Evolutionary conservation across 768 basidiomycete species (phyloP).

Genomic region (Psilocybe azurescens): DNA sequence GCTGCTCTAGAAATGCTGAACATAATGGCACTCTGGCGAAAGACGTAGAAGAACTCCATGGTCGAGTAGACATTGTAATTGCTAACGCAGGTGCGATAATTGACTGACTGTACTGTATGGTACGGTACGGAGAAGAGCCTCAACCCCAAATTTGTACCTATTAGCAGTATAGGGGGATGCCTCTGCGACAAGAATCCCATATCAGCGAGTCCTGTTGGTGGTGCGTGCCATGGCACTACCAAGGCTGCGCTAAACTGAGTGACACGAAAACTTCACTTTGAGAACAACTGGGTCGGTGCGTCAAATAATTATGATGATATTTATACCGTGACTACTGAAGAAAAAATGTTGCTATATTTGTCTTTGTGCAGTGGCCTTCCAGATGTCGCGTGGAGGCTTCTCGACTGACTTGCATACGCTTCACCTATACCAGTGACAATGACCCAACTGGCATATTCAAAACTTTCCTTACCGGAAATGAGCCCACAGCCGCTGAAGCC

Average conservation of each 20-base stretch:
- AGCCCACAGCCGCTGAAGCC: neutral
- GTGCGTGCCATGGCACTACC: neutral
- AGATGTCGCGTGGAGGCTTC: neutral
- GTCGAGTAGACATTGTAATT: neutral
- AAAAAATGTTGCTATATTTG: too few species aligned
- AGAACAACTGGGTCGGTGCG: slow-evolving; percentile 9
- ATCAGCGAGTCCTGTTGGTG: neutral
- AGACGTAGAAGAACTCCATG: neutral
- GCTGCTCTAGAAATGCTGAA: neutral
- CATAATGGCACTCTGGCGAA: neutral
- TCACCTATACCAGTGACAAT: neutral
- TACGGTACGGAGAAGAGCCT: slow-evolving; percentile 2
- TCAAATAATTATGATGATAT: neutral
- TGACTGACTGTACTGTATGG: slow-evolving; percentile 5
- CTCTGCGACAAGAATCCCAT: neutral
- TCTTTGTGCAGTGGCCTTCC: neutral
- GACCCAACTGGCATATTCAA: neutral
- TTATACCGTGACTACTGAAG: too few species aligned
- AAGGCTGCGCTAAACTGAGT: slow-evolving; percentile 10
- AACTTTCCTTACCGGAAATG: neutral
- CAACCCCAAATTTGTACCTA: slow-evolving; percentile 5
- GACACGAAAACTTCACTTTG: slow-evolving; percentile 13
- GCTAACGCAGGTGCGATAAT: neutral
- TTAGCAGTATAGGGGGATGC: neutral
- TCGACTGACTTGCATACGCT: neutral